Conservation (phyloP, 306 rosid genomes). For the Sicyos baderoa region DNA sequence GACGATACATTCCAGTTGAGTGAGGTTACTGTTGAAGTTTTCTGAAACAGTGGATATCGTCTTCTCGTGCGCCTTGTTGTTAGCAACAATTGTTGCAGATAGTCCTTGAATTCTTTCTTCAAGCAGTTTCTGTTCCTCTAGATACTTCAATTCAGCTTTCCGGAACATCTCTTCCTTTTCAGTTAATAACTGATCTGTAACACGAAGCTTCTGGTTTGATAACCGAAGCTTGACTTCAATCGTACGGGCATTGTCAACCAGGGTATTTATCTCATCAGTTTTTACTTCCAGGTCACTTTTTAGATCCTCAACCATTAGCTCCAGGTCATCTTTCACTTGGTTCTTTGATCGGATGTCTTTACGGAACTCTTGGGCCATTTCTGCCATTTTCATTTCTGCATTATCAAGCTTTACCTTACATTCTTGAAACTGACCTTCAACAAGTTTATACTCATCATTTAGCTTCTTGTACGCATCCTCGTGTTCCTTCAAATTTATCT, state of each 20-base stretch:
- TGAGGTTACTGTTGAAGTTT: conserved; percentile 28
- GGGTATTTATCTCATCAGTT: conserved; percentile 45
- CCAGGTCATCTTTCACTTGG: conserved; percentile 50
- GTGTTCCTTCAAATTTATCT: conserved; percentile 41
- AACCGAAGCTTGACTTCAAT: conserved; percentile 87
- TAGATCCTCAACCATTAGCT: conserved; percentile 50
- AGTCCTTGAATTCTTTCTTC: conserved; percentile 48
- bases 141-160: conserved; percentile 46
- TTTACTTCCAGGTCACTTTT: conserved; percentile 70
- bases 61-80: conserved; percentile 45
- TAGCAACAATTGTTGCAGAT: conserved; percentile 41
- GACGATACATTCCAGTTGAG: conserved; percentile 41
- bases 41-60: conserved; percentile 33
- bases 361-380: conserved; percentile 36
- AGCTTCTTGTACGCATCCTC: conserved; percentile 50
- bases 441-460: conserved; percentile 42
- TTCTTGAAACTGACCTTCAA: conserved; percentile 42
- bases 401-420: conserved; percentile 41
- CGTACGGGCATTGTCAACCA: conserved; percentile 48
- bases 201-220: conserved; percentile 95
- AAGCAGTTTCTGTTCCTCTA: conserved; percentile 48
- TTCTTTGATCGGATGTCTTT: conserved; percentile 41
- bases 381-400: conserved; percentile 53
- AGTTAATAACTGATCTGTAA: conserved; percentile 68
- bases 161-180: conserved; percentile 74